Conservation (phyloP, 2,329 filamentous ascomycete species). For the Pyricularia sp. region DNA sequence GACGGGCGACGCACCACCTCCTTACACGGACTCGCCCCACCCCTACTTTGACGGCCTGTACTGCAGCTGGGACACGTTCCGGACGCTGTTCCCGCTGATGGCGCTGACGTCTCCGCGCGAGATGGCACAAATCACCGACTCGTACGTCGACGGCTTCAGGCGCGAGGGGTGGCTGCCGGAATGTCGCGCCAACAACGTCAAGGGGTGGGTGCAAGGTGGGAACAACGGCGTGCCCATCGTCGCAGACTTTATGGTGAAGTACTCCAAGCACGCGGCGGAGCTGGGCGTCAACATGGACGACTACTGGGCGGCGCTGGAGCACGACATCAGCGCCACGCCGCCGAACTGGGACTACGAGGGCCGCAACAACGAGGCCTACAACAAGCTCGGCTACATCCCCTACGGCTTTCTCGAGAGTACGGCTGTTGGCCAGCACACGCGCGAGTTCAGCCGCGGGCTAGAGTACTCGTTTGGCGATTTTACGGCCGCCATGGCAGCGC, state of each 20-base stretch:
- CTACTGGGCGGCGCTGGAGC: neutral
- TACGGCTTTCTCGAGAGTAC: slow-evolving; percentile 19
- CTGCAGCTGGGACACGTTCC: slow-evolving; percentile 47
- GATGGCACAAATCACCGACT: slow-evolving; percentile 53
- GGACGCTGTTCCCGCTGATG: slow-evolving; percentile 52
- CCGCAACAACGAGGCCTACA: slow-evolving; percentile 53
- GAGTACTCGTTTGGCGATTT: slow-evolving; percentile 1
- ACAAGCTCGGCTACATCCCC: slow-evolving; percentile 1
- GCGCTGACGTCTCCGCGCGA: slow-evolving; percentile 51
- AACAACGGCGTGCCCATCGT: slow-evolving; percentile 57
- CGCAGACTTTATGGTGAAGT: slow-evolving; percentile 38
- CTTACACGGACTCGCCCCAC: neutral
- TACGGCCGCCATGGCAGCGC: neutral
- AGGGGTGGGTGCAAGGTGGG: slow-evolving; percentile 55
- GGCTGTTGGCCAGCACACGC: slow-evolving; percentile 37
- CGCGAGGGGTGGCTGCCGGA: slow-evolving; percentile 55
- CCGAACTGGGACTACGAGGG: slow-evolving; percentile 46
- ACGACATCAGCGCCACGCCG: slow-evolving; percentile 1
- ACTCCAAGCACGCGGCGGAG: slow-evolving; percentile 43
- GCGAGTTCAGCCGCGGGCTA: slow-evolving; percentile 2
- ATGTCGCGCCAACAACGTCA: slow-evolving; percentile 54
- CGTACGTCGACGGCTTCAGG: slow-evolving; percentile 52
- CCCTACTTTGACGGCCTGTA: slow-evolving; percentile 48
- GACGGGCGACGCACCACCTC: neutral
- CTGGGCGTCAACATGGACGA: slow-evolving; percentile 29